Base-by-base conservation (phyloP, 805 yeast species). In the Suhomyces sp. region DNA sequence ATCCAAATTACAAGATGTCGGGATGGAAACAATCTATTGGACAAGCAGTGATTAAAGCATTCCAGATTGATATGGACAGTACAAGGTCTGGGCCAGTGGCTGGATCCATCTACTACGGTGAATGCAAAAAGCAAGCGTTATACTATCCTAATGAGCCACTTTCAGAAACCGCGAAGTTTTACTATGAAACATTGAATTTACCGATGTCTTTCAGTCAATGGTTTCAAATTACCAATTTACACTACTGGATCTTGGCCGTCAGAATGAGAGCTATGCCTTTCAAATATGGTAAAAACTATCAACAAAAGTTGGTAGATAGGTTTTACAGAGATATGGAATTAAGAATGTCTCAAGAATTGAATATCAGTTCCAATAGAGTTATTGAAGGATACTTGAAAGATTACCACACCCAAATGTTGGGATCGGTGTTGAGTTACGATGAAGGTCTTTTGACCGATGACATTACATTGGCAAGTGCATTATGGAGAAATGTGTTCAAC, bases 211-310 rank as follows among this genome's bases (percentile, higher is more conserved):
- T 91, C 54, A 79, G 91, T n/a, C 95, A 88, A 60, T 91, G 96
- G 96, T 91, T 83, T 59, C 98, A 91, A 63, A 83, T 93, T 43
- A 85, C 96, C 5, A 70, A 83, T 1, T 70, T 93, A 47, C 98
- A 93, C 60, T 79, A 86, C 40, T 93, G 99, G 99, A 81, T 93
- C 53, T 70, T 93, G 29, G 83, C 83, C 46, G 95, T 86, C 12
- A 81, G 98, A 56, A 90, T 93, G 96, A 79, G 99, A 59, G 95
- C 95, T 7, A 74, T 93, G 83, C 98, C 98, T 0, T 83, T 82
- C 57, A 83, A 87, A 51, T 81, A 86, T 55, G 95, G 96, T 25
- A 77, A 77, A 48, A 83, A 82, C 54, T 93, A 90, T 61, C 96
- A 93, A 60, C 96, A 90, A 61, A 88, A 88, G 55, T 63, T 93